These are phyloP conservation scores for Rhynchospora pubera DNA, from an alignment of 176 grass and related monocot genomes.

Conservation along the genomic window DNA sequence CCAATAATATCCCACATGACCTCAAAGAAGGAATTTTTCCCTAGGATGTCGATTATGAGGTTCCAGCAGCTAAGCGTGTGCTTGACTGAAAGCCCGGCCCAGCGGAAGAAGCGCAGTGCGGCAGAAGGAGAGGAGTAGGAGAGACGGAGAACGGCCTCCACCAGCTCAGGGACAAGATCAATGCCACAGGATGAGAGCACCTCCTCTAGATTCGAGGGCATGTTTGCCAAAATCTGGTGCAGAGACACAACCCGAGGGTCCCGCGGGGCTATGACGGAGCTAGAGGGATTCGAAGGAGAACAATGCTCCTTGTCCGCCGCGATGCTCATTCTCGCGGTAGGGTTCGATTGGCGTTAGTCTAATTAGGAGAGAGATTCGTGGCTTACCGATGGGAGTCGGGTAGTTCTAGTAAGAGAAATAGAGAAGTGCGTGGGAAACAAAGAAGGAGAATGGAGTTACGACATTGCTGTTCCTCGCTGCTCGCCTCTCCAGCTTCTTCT, in stretches of 20 bases:
- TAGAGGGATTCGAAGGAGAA: neutral
- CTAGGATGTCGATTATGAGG: constrained; percentile 75
- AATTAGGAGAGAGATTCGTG: neutral
- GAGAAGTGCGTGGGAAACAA: neutral
- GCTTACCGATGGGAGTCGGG: neutral
- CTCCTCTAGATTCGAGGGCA: constrained; percentile 42
- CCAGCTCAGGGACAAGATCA: constrained; percentile 36
- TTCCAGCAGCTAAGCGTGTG: constrained; percentile 59
- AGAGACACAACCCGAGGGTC: constrained; percentile 32
- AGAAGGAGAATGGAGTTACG: neutral
- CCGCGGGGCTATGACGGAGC: neutral
- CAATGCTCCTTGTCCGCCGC: neutral
- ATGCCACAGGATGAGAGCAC: constrained; percentile 41
- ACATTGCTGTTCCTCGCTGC: neutral
- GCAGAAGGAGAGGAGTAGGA: constrained; percentile 46
- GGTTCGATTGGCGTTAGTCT: neutral
- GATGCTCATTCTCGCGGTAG: neutral
- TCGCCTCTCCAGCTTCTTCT: neutral
- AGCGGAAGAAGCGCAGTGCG: constrained; percentile 71
- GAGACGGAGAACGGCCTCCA: constrained; percentile 42
- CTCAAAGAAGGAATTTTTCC: constrained; percentile 64
- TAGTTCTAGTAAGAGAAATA: neutral
- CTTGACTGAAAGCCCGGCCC: constrained; percentile 33
- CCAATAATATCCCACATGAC: constrained; percentile 71
- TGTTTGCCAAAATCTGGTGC: constrained; percentile 21